Conservation (phyloP, 208 protist genomes). For the Crithidia acanthocephali region DNA sequence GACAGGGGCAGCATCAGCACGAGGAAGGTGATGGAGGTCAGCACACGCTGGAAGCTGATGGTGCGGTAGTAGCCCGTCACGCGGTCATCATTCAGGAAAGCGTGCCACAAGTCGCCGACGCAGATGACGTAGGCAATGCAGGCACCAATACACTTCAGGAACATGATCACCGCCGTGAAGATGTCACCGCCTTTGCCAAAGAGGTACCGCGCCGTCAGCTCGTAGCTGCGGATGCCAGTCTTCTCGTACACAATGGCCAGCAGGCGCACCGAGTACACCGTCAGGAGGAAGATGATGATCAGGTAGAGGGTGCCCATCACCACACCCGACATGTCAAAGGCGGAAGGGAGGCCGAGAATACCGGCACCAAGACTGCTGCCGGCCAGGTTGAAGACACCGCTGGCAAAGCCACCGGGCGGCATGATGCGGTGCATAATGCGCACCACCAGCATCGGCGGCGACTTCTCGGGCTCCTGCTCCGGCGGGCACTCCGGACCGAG, state of each 20-base stretch:
- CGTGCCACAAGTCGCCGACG: slow-evolving; percentile 50
- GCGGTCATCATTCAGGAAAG: slow-evolving; percentile 50
- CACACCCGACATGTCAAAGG: slow-evolving; percentile 63
- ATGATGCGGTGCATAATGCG: slow-evolving; percentile 33
- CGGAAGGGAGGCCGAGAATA: slow-evolving; percentile 66
- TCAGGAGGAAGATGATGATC: slow-evolving; percentile 62
- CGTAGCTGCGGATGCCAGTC: slow-evolving; percentile 70
- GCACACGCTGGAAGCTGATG: slow-evolving; percentile 34
- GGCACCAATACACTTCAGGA: slow-evolving; percentile 78
- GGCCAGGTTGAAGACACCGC: slow-evolving; percentile 74
- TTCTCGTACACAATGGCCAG: slow-evolving; percentile 51
- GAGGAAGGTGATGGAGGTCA: slow-evolving; percentile 57
- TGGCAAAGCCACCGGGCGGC: slow-evolving; percentile 47
- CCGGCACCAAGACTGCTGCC: slow-evolving; percentile 71
- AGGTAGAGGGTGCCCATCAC: slow-evolving; percentile 70
- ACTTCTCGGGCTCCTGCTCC: neutral
- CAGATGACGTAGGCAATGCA: slow-evolving; percentile 79
- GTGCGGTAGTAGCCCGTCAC: slow-evolving; percentile 39
- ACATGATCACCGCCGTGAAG: slow-evolving; percentile 71
- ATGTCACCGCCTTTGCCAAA: slow-evolving; percentile 58
- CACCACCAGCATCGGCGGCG: neutral
- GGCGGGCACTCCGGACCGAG: neutral
- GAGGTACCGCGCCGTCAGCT: slow-evolving; percentile 53
- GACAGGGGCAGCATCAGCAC: slow-evolving; percentile 79
- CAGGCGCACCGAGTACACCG: slow-evolving; percentile 70